Conservation (phyloP, 1,139 yeast species). For the Geotrichum aggregatum region DNA sequence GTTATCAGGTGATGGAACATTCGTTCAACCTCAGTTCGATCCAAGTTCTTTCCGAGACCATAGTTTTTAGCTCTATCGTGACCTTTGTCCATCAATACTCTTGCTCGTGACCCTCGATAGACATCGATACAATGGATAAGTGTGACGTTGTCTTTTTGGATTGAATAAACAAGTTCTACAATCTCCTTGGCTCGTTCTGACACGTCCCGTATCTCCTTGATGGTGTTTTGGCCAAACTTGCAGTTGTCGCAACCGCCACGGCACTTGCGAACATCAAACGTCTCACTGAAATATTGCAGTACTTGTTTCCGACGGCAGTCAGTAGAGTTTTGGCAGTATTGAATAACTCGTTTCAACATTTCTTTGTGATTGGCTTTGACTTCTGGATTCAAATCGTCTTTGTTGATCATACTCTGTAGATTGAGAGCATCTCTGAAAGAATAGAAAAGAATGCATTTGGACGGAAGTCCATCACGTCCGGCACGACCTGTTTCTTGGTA, state of each 20-base stretch:
- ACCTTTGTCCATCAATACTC: slow-evolving; percentile 57
- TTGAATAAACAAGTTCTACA: slow-evolving; percentile 52
- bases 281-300: slow-evolving; percentile 82
- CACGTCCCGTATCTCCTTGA: slow-evolving; percentile 59
- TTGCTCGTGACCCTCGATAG: slow-evolving; percentile 67
- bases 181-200: slow-evolving; percentile 61
- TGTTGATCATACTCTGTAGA: slow-evolving; percentile 60
- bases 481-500: slow-evolving; percentile 99
- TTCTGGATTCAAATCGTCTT: slow-evolving; percentile 51
- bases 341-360: slow-evolving; percentile 77
- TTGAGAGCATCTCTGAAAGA: slow-evolving; percentile 63
- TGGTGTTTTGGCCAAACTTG: slow-evolving; percentile 45
- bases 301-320: slow-evolving; percentile 91
- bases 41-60: slow-evolving; percentile 64
- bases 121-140: slow-evolving; percentile 78
- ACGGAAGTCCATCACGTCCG: slow-evolving; percentile 83
- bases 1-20: slow-evolving; percentile 73
- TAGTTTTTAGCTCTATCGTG: slow-evolving; percentile 56
- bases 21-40: slow-evolving; percentile 70
- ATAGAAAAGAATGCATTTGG: slow-evolving; percentile 80
- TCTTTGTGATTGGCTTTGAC: slow-evolving; percentile 75
- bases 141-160: slow-evolving; percentile 52
- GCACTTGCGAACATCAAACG: slow-evolving; percentile 65
- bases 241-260: slow-evolving; percentile 84
- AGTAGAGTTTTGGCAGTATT: slow-evolving; percentile 84